Evolutionary conservation across 495 filamentous ascomycete species (phyloP).

Genomic region (Polyplosphaeria fusca): DNA sequence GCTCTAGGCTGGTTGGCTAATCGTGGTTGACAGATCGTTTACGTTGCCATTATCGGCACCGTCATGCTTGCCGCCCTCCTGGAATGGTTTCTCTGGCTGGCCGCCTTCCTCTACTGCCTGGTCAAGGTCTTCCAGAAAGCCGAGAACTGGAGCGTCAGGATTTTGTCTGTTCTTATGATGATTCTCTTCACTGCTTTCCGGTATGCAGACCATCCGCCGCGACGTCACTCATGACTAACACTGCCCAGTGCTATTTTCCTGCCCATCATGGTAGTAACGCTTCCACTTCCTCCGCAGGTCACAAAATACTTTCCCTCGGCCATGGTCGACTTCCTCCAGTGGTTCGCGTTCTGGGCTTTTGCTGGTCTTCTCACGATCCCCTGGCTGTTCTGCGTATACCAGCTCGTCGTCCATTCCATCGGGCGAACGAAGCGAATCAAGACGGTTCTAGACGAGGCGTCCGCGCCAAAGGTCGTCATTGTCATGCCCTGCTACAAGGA

Average conservation of each 20-base stretch:
- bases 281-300: slow-evolving; percentile 74
- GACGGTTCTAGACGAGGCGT: slow-evolving; percentile 74
- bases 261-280: slow-evolving; percentile 90
- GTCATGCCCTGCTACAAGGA: slow-evolving; percentile 99
- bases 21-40: slow-evolving; percentile 60
- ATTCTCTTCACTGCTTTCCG: slow-evolving; percentile 69
- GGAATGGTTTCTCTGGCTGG: slow-evolving; percentile 94
- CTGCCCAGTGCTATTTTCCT: slow-evolving; percentile 72
- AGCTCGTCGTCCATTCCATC: slow-evolving; percentile 79
- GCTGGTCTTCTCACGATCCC: slow-evolving; percentile 78
- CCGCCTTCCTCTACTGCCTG: slow-evolving; percentile 88
- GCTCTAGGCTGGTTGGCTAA: not conserved
- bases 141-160: slow-evolving; percentile 74
- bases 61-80: slow-evolving; percentile 81
- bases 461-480: slow-evolving; percentile 91
- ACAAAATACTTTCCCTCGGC: slow-evolving; percentile 63
- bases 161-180: slow-evolving; percentile 73
- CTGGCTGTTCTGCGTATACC: slow-evolving; percentile 90
- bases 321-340: slow-evolving; percentile 73
- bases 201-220: slow-evolving; percentile 45
- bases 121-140: slow-evolving; percentile 87
- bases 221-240: slow-evolving; percentile 1
- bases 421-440: slow-evolving; percentile 81
- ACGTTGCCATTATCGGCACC: slow-evolving; percentile 75
- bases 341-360: slow-evolving; percentile 98